Evolutionary conservation across 495 filamentous ascomycete genomes (phyloP).

Genomic region (Chaetomium fimeti): DNA sequence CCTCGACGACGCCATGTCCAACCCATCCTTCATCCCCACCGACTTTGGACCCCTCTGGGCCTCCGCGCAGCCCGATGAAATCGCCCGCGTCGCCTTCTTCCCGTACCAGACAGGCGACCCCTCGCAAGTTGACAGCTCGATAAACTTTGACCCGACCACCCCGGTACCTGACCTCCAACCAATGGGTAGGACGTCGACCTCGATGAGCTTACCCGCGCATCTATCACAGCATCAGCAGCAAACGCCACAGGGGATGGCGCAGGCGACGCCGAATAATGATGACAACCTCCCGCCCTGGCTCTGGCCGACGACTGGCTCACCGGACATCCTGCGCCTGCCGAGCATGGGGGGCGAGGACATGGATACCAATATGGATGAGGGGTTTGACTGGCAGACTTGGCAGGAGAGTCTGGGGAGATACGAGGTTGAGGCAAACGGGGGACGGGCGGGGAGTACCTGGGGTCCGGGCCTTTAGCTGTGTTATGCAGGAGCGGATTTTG

Average conservation of each 20-base stretch:
- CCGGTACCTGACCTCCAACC: not conserved
- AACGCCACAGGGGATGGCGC: not conserved
- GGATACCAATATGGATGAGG: conserved; percentile 44
- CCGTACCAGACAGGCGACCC: conserved; percentile 17
- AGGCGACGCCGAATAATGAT: conserved; percentile 13
- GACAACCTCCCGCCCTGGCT: conserved; percentile 48
- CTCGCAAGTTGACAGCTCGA: not conserved
- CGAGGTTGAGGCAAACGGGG: conserved; percentile 35
- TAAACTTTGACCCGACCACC: conserved; percentile 17
- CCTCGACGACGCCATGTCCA: conserved; percentile 38
- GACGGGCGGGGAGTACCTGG: conserved; percentile 27
- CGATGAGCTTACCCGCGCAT: not conserved
- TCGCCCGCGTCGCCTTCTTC: conserved; percentile 15
- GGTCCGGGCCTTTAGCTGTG: conserved; percentile 20
- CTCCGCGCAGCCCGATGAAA: conserved; percentile 4
- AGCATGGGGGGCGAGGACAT: conserved; percentile 34
- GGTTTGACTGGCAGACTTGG: conserved; percentile 51
- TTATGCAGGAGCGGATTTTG: not conserved
- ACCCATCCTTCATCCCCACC: conserved; percentile 34
- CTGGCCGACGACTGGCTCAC: conserved; percentile 35
- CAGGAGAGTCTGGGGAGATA: conserved; percentile 41
- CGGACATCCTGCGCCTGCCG: conserved; percentile 21
- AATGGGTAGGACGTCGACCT: not conserved
- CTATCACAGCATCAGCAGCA: conserved; percentile 20
- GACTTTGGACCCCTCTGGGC: conserved; percentile 25